These are phyloP conservation scores for Pythium vanterpoolii DNA, from an alignment of 352 stramenopile genomes.

Conservation along the genomic window DNA sequence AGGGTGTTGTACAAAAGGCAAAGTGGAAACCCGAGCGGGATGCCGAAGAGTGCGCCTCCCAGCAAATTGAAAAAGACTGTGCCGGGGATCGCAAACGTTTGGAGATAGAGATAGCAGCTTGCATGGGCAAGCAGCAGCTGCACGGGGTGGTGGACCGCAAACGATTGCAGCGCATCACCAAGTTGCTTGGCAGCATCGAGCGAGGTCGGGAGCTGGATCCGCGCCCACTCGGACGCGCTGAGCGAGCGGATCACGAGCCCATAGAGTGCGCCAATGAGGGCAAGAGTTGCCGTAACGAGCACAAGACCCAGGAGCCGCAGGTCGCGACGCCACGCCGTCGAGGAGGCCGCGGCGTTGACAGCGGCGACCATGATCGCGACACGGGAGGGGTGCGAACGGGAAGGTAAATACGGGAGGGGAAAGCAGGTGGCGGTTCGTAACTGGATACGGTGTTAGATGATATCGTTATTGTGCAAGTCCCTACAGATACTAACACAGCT, in stretches of 20 bases:
- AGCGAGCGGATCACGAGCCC: slow-evolving; percentile 53
- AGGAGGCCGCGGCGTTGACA: background rate
- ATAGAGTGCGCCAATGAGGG: slow-evolving; percentile 42
- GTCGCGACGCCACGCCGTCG: slow-evolving; percentile 43
- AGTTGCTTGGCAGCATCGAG: slow-evolving; percentile 59
- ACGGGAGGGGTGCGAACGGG: background rate
- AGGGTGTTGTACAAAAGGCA: slow-evolving; percentile 81
- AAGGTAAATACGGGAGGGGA: no score
- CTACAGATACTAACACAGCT: no score
- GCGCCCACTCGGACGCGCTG: slow-evolving; percentile 46
- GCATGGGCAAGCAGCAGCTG: slow-evolving; percentile 64
- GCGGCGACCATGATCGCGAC: background rate
- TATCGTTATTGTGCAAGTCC: no score
- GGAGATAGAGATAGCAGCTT: slow-evolving; percentile 71
- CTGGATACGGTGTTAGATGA: no score
- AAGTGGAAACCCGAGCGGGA: slow-evolving; percentile 65
- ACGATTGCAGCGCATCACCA: slow-evolving; percentile 55
- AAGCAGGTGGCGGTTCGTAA: no score
- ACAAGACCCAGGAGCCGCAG: slow-evolving; percentile 46
- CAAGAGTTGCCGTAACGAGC: slow-evolving; percentile 32
- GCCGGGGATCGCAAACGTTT: slow-evolving; percentile 78
- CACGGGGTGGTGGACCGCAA: slow-evolving; percentile 34
- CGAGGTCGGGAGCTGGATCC: slow-evolving; percentile 55
- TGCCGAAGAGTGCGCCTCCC: slow-evolving; percentile 65
- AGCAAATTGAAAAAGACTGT: slow-evolving; percentile 83